Evolutionary conservation across 2,329 filamentous ascomycete species (phyloP).

Genomic region (Fusarium begoniae): DNA sequence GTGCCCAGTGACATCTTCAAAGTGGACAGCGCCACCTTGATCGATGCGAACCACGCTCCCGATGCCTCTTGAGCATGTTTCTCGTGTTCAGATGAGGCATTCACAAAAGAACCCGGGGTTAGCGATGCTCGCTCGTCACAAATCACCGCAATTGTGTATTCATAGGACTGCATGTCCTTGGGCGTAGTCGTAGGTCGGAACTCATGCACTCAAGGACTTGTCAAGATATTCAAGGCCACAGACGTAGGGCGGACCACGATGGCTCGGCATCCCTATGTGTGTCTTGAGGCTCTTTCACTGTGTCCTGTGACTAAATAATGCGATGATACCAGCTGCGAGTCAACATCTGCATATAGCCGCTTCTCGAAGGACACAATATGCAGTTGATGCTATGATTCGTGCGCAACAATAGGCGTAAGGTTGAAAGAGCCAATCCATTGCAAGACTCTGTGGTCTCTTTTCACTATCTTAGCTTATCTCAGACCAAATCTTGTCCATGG

Average conservation of each 20-base stretch:
- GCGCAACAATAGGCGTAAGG: neutral
- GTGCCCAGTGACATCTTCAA: conserved; percentile 15
- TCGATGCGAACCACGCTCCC: conserved; percentile 7
- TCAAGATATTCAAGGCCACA: neutral
- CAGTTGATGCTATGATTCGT: conserved; percentile 4
- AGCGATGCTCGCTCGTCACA: conserved; percentile 6
- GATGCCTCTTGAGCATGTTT: conserved; percentile 18
- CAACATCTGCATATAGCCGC: conserved; percentile 19
- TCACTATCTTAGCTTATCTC: neutral
- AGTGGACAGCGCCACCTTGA: conserved; percentile 9
- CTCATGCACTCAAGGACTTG: neutral
- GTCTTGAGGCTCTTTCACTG: conserved; percentile 13
- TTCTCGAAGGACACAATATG: conserved; percentile 23
- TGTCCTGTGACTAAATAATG: neutral
- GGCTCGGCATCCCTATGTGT: neutral
- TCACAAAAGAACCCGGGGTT: neutral
- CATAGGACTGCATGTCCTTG: neutral
- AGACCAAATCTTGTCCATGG: neutral
- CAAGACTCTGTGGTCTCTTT: neutral
- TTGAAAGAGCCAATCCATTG: neutral
- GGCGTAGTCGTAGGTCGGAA: neutral
- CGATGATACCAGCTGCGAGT: neutral
- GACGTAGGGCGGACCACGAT: neutral
- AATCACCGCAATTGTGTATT: conserved; percentile 28
- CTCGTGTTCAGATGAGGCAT: conserved; percentile 34